Conservation (phyloP, 1,284 basidiomycete genomes). For the Trametes versicolor region DNA sequence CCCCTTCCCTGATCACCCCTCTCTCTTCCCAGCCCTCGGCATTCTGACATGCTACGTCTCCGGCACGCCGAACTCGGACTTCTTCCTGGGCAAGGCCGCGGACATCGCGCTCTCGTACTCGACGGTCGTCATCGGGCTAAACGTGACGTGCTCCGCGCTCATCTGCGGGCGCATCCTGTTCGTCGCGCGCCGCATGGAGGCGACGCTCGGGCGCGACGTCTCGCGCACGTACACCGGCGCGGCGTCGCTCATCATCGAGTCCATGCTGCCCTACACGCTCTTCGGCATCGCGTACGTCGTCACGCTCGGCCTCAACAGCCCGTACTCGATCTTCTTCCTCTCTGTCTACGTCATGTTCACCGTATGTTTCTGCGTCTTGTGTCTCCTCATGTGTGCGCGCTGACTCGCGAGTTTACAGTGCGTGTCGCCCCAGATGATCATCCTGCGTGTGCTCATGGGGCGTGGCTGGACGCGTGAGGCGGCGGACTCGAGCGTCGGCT, state of each 20-base stretch:
- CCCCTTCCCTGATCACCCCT: neutral
- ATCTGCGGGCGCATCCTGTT: slow-evolving; percentile 26
- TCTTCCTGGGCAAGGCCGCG: slow-evolving; percentile 23
- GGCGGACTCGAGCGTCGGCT: slow-evolving; percentile 15
- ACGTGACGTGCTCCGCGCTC: slow-evolving; percentile 24
- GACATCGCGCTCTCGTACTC: slow-evolving; percentile 25
- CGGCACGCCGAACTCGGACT: slow-evolving; percentile 23
- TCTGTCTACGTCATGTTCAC: slow-evolving; percentile 34
- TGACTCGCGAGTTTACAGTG: slow-evolving; percentile 14
- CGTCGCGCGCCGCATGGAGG: slow-evolving; percentile 16
- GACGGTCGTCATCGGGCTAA: slow-evolving; percentile 22
- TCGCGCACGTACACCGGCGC: slow-evolving; percentile 26
- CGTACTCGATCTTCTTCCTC: slow-evolving; percentile 25
- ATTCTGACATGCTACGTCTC: slow-evolving; percentile 26
- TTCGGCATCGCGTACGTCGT: slow-evolving; percentile 29
- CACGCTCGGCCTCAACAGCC: slow-evolving; percentile 24
- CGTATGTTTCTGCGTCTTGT: slow-evolving; percentile 12
- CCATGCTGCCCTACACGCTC: slow-evolving; percentile 24
- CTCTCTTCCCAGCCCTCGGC: slow-evolving; percentile 16
- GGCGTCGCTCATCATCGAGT: slow-evolving; percentile 28
- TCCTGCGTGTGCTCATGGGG: slow-evolving; percentile 29
- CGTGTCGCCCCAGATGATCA: slow-evolving; percentile 33
- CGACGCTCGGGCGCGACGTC: slow-evolving; percentile 19
- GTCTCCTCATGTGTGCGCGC: neutral
- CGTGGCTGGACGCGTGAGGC: slow-evolving; percentile 27